A percentile compares a stretch with the other conserved stretches of the same genome.
Evolutionary conservation across 495 filamentous ascomycete genomes (phyloP).

Genomic region (Penicillium coffeae): DNA sequence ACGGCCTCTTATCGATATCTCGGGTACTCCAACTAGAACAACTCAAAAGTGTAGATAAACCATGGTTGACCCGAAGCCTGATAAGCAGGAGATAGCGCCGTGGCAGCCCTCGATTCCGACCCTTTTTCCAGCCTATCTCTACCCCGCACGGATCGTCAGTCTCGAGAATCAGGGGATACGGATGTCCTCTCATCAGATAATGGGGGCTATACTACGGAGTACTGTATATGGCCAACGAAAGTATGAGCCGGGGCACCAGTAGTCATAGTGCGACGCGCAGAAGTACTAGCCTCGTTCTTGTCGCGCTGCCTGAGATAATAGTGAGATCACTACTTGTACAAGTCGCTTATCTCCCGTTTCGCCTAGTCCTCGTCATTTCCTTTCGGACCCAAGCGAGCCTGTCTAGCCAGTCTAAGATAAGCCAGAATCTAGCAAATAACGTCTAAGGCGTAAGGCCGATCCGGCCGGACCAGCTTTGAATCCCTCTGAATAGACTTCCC

Average conservation of each 20-base stretch:
- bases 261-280: background rate
- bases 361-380: no score
- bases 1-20: no score
- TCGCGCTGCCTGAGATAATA: conserved; percentile 6
- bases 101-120: background rate
- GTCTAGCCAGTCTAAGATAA: background rate
- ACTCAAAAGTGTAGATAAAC: background rate
- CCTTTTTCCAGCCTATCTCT: background rate
- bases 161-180: no score
- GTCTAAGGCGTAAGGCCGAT: background rate
- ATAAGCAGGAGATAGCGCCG: background rate
- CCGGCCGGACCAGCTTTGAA: conserved; percentile 1
- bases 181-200: no score
- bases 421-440: background rate
- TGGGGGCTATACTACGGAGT: no score
- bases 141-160: conserved; percentile 2
- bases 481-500: conserved; percentile 8
- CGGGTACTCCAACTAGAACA: background rate
- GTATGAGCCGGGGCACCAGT: background rate
- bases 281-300: background rate
- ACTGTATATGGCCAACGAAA: no score
- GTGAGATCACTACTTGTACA: conserved; percentile 19
- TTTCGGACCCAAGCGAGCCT: no score
- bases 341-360: no score
- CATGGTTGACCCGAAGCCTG: background rate